Evolutionary conservation across 2,329 filamentous ascomycete species (phyloP), one percentile per base, ranked within the genome.

Genomic region (Colletotrichum sp.): DNA sequence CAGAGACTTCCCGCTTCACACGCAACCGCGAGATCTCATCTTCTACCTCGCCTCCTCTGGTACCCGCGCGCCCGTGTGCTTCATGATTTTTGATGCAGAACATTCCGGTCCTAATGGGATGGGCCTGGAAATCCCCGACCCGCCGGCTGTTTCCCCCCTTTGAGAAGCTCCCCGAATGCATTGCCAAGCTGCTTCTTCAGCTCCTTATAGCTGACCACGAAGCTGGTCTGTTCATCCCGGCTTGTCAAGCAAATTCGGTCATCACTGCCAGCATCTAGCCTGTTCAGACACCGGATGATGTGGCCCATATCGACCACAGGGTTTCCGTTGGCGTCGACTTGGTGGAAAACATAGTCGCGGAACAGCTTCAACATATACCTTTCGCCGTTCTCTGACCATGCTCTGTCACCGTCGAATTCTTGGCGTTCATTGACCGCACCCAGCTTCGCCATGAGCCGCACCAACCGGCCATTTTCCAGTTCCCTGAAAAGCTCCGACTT

Each of bases 331-430:
- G 91, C 90, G 82, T 98, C 96, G 15, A 98, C 96, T 81, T 98
- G 96, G 84, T 99, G 97, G 86, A 98, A 99, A 55, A 98, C 95
- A 80, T 97, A 98, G 85, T 99, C 97, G 66, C 97, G 92, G 88
- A 98, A 98, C 10, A 99, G 90, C 85, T 98, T 98, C 78, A 99
- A 89, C 82, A 95, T 94, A 83, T 98, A 98, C 32, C 96, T 92
- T 80, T 98, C 95, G 30, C 96, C 96, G 64, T 94, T 97, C 84
- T 98, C 96, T 6, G 95, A 95, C 96, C 97, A 99, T 65, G 91
- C 89, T 0, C 90, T 87, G 76, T 96, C 94, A 55, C 93, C 92
- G 69, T 95, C 94, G 77, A 94, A 94, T 81, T 98, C 96, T 2
- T 94, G 95, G 13, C 97, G 92, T 84, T 99, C 97, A 81, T 97